Evolutionary conservation across 805 yeast genomes (phyloP), one percentile per base, ranked within the genome.

Genomic region (Grigorovia yakushimaensis): DNA sequence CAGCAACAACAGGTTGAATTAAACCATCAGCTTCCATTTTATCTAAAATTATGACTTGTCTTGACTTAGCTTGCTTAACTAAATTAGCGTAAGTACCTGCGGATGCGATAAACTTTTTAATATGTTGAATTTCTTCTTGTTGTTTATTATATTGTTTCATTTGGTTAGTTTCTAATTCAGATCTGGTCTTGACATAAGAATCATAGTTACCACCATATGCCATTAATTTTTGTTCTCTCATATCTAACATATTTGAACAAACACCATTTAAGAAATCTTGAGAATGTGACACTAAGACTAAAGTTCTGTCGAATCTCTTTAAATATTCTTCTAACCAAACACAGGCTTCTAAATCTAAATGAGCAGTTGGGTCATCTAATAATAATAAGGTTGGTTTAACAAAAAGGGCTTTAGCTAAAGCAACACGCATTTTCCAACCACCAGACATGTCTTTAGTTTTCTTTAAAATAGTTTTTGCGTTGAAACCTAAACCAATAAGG

Each of bases 371-470:
- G 71, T 93, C 98, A 74, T 93, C 98, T 68, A 93, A 80, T 60
- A 93, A 73, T 64, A 93, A 75, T 59, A 93, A 73, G 45, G 98
- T 89, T 65, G 98, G 98, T 76, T 93, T 91, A 57, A 93, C 98
- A 75, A 93, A 93, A 59, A 93, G 77, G 27, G 98, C 98, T 72
- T 93, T 93, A 51, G 96, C 96, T 53, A 93, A 76, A 41, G 98
- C 98, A 52, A 93, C 98, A 74, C 98, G 88, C 98, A 93, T 93
- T 76, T 88, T 88, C 98, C 98, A 93, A 68, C 98, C 98, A 79
- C 98, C 98, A 65, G 97, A 88, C 98, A 93, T 93, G 66, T 93
- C 98, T 71, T 88, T 89, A 62, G 98, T 93, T 72, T 82, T 84
- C 78, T 93, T 93, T 66, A 78, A 76, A 63, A 93, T 91, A 48